These are phyloP conservation scores for Exophiala spinifera DNA, from an alignment of 2,329 filamentous ascomycete genomes.

Conservation along the genomic window DNA sequence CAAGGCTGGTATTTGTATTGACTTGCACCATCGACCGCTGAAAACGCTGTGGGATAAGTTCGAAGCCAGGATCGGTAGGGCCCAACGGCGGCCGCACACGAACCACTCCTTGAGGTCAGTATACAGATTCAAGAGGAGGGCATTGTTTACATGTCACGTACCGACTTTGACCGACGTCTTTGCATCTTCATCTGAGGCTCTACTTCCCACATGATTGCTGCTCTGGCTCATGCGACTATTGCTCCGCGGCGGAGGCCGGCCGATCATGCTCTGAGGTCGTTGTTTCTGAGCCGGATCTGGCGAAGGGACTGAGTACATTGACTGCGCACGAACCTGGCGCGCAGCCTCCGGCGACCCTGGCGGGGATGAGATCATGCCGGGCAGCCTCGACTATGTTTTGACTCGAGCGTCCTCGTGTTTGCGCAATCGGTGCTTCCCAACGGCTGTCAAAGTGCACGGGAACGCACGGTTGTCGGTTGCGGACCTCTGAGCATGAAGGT, in stretches of 20 bases:
- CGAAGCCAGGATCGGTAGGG: conserved; percentile 82
- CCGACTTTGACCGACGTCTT: conserved; percentile 95
- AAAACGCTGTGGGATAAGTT: conserved; percentile 93
- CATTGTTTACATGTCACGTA: conserved; percentile 49
- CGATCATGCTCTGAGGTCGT: conserved; percentile 77
- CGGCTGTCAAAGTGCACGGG: conserved; percentile 10
- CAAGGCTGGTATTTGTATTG: conserved; percentile 76
- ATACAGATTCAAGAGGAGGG: not conserved
- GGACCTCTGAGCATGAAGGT: conserved; percentile 15
- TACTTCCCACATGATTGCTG: conserved; percentile 69
- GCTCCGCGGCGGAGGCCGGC: conserved; percentile 65
- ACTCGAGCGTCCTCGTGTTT: not conserved
- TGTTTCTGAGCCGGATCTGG: conserved; percentile 37
- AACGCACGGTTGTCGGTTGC: conserved; percentile 3
- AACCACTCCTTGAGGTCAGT: conserved; percentile 60
- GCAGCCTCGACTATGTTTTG: not conserved
- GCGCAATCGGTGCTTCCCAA: conserved; percentile 1
- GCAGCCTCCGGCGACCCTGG: conserved; percentile 27
- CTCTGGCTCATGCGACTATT: conserved; percentile 79
- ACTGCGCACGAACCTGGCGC: conserved; percentile 24
- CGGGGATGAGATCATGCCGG: conserved; percentile 26
- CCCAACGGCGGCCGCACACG: conserved; percentile 85
- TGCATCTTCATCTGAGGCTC: conserved; percentile 82
- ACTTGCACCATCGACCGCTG: conserved; percentile 90
- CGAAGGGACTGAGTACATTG: conserved; percentile 26